phyloP scores from a whole-genome alignment of 805 yeast species.

The Candida lessepsii region DNA sequence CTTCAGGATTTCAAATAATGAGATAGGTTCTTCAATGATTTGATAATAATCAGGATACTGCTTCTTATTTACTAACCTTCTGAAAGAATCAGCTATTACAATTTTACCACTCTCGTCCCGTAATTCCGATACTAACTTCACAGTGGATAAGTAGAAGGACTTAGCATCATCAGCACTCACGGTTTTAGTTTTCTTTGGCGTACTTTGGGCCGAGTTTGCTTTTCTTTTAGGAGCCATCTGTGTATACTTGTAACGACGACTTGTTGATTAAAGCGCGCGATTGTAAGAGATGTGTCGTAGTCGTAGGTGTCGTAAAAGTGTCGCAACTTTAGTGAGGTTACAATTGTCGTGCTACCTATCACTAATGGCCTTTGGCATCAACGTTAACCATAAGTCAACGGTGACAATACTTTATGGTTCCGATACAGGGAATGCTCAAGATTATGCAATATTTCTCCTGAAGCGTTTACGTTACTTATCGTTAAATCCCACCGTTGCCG shows the following conservation, averaged over 20 bases:
- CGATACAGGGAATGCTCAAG: conserved; percentile 90
- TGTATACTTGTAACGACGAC: too few relatives aligned
- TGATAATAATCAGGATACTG: conserved; percentile 41
- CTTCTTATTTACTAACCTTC: conserved; percentile 35
- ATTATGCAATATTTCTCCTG: conserved; percentile 67
- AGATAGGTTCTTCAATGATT: conserved; percentile 33
- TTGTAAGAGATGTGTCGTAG: neutral
- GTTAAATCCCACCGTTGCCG: conserved; percentile 45
- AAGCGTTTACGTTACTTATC: conserved; percentile 54
- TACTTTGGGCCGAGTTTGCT: conserved; percentile 12
- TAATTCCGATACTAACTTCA: conserved; percentile 31
- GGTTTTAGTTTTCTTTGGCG: conserved; percentile 10
- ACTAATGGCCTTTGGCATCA: neutral
- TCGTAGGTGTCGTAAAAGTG: too few relatives aligned
- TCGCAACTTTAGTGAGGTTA: too few relatives aligned
- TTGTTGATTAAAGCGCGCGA: conserved; percentile 1
- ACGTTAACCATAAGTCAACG: conserved; percentile 9
- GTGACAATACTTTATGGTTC: conserved; percentile 80
- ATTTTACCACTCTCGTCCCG: conserved; percentile 29
- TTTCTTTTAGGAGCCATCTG: conserved; percentile 27
- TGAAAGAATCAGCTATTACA: conserved; percentile 27
- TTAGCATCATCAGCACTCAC: conserved; percentile 22
- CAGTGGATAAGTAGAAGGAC: conserved; percentile 29
- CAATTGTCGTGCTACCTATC: too few relatives aligned
- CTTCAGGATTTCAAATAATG: conserved; percentile 33